Evolutionary conservation across 805 yeast species (phyloP).

Genomic region (Pichia gijzeniarum): DNA sequence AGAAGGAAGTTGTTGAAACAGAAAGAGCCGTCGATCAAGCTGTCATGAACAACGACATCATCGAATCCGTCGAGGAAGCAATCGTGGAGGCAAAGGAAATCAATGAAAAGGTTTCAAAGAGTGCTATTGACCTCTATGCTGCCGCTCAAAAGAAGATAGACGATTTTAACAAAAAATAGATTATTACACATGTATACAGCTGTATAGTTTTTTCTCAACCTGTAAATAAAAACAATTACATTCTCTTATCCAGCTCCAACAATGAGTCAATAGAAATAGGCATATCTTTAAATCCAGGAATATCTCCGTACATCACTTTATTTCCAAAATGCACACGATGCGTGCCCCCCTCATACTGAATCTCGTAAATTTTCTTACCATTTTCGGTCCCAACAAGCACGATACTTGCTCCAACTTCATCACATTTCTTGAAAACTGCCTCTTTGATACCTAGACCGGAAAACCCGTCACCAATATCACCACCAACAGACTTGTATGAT

Average conservation of each 20-base stretch:
- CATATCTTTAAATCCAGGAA: neutral
- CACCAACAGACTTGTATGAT: too few relatives aligned
- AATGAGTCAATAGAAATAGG: neutral
- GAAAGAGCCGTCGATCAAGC: slow-evolving; percentile 16
- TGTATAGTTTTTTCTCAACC: too few relatives aligned
- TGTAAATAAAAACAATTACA: neutral
- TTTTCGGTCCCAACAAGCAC: slow-evolving; percentile 21
- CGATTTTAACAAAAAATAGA: slow-evolving; percentile 13
- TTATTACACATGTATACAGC: too few relatives aligned
- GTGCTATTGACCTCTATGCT: slow-evolving; percentile 14
- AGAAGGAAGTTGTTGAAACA: slow-evolving; percentile 11
- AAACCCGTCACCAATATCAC: too few relatives aligned
- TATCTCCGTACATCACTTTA: slow-evolving; percentile 3
- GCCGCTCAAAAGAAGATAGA: slow-evolving; percentile 17
- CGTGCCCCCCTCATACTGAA: slow-evolving; percentile 21
- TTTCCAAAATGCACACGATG: slow-evolving; percentile 3
- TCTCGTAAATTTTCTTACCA: slow-evolving; percentile 25
- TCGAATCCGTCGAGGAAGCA: slow-evolving; percentile 19
- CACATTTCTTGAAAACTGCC: slow-evolving; percentile 58
- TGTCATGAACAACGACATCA: slow-evolving; percentile 16
- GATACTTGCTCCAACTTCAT: slow-evolving; percentile 40
- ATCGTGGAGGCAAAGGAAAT: slow-evolving; percentile 18
- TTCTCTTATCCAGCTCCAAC: neutral
- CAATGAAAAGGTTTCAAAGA: slow-evolving; percentile 9
- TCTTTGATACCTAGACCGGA: slow-evolving; percentile 40